Percentiles rank a stretch among this genome's conserved stretches.
phyloP scores from a whole-genome alignment of 768 basidiomycete species.

The Suillus paluster region DNA sequence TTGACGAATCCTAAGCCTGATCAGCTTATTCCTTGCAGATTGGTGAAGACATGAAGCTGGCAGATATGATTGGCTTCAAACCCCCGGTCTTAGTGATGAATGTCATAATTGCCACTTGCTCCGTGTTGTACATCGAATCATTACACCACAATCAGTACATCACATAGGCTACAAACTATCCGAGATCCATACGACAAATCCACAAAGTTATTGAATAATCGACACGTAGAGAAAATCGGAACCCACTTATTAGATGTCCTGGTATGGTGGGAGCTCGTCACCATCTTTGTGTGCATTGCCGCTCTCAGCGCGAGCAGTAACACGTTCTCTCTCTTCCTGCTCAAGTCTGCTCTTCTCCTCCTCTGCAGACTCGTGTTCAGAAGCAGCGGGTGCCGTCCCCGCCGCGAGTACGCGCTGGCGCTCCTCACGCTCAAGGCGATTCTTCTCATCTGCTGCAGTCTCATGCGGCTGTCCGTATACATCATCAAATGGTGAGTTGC shows the following conservation, averaged over 20 bases:
- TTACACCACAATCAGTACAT: too few relatives aligned
- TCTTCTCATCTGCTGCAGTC: conserved; percentile 71
- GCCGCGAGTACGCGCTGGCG: conserved; percentile 49
- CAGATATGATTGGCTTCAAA: neutral
- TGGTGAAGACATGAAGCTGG: neutral
- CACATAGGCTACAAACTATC: too few relatives aligned
- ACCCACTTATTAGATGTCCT: conserved; percentile 36
- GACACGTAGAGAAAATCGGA: neutral
- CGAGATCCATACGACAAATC: neutral
- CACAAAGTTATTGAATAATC: neutral
- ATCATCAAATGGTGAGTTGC: conserved; percentile 29
- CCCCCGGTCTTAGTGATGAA: neutral
- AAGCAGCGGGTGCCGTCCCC: conserved; percentile 15
- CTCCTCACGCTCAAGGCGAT: conserved; percentile 55
- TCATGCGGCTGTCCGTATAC: conserved; percentile 40
- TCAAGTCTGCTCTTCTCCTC: conserved; percentile 70
- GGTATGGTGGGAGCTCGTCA: conserved; percentile 50
- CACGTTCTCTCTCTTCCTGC: conserved; percentile 66
- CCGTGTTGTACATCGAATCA: neutral
- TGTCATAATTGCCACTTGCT: neutral
- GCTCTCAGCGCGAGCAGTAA: conserved; percentile 34
- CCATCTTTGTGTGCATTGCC: conserved; percentile 19
- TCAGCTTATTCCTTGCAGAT: neutral
- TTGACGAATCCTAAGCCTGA: too few relatives aligned
- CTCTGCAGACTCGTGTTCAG: conserved; percentile 52